Evolutionary conservation across 805 yeast species (phyloP), one percentile per base, ranked within the genome.

Genomic region (Torulaspora microellipsoides): DNA sequence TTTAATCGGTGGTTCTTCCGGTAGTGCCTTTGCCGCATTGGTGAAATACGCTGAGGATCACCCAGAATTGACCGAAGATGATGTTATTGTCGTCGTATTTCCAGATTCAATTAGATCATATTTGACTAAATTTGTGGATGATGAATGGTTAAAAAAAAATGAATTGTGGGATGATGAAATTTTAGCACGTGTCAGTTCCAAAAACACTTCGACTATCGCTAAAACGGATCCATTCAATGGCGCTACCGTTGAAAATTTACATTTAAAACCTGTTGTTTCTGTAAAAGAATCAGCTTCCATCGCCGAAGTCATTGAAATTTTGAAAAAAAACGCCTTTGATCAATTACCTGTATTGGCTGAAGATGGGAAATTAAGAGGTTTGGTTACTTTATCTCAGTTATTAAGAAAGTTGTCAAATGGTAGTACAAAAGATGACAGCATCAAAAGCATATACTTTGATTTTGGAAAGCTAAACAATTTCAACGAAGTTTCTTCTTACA

Each of bases 91-190:
- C 27, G 88, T 83, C 36, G 82, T 86, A 15, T 78, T 85, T 77
- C 95, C 95, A 35, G 95, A 86, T 64, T 81, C 89, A 33, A 79
- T 86, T 60, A 80, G 95, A 72, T 85, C 95, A 3, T 86, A 86
- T 69, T 73, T 86, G 66, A 80, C 93, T 51, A 86, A 86, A 69
- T 86, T 86, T 60, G 91, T 85, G 31, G 95, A 86, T 63, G 95
- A 87, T 58, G 95, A 85, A 66, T 86, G 95, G 95, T 80, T 86
- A 84, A 76, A 75, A 62, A 78, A 78, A 55, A 85, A 86, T 62
- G 84, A 85, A 2, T 81, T 87, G 59, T 77, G 83, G 52, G 85
- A 78, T 51, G 75, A 75, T 40, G 68, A 72, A 42, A 64, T 75
- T 42, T 63, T 65, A 43, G 64, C 59, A 34, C 65, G 65, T 40